A percentile compares a stretch with the other conserved stretches of the same genome.
phyloP scores from a whole-genome alignment of 495 filamentous ascomycete species.

The Aspergillus saccharolyticus region DNA sequence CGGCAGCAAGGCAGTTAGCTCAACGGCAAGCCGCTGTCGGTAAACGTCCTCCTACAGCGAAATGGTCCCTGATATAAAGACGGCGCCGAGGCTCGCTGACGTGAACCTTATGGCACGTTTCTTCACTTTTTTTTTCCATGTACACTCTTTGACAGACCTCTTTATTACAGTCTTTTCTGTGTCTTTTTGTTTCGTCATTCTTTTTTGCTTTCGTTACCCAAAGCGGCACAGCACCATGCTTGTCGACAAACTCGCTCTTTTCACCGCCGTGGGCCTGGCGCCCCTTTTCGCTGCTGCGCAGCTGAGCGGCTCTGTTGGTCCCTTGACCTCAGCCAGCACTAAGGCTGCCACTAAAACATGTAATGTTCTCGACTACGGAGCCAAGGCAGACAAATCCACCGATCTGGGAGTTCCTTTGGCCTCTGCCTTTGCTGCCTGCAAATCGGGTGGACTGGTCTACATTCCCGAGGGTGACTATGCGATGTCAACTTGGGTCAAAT shows the following conservation, averaged over 20 bases:
- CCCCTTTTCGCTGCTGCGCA: constrained; percentile 33
- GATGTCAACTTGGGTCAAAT: constrained; percentile 29
- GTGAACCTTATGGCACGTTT: background rate
- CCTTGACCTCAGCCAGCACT: constrained; percentile 30
- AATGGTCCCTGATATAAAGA: background rate
- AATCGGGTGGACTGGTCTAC: constrained; percentile 31
- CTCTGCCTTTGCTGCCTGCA: constrained; percentile 45
- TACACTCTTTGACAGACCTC: background rate
- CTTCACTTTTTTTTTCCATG: background rate
- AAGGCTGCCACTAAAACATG: constrained; percentile 37
- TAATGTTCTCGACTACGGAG: constrained; percentile 49
- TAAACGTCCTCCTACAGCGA: background rate
- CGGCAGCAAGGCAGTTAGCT: background rate
- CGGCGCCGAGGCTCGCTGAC: background rate
- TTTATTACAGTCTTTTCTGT: background rate
- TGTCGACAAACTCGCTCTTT: constrained; percentile 6
- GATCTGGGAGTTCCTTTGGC: constrained; percentile 44
- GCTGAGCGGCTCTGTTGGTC: constrained; percentile 41
- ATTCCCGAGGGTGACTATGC: constrained; percentile 35
- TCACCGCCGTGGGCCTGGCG: constrained; percentile 27
- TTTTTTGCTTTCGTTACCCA: background rate
- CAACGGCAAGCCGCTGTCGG: background rate
- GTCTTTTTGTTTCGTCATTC: background rate
- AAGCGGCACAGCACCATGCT: background rate
- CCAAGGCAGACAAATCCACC: constrained; percentile 40